Conservation (phyloP, 1,139 yeast genomes). For the Lodderomyces margitis region DNA sequence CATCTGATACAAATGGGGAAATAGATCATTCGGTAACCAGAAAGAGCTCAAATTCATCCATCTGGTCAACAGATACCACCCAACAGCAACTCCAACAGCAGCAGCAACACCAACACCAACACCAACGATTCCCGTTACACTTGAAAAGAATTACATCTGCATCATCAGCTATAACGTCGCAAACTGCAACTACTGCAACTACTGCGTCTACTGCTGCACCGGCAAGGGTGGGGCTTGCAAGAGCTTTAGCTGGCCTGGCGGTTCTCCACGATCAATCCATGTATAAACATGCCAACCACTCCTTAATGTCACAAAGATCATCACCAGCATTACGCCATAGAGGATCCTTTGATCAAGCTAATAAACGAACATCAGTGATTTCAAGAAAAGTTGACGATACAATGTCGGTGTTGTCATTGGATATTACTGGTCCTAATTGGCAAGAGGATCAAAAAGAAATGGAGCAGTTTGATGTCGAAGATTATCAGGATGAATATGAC, state of each 20-base stretch:
- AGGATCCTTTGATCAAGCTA: slow-evolving; percentile 31
- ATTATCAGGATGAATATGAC: slow-evolving; percentile 54
- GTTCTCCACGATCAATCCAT: slow-evolving; percentile 7
- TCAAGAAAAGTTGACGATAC: slow-evolving; percentile 34
- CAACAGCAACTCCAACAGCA: not conserved
- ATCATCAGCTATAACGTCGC: slow-evolving; percentile 31
- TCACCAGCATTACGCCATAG: slow-evolving; percentile 24
- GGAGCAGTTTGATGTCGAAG: slow-evolving; percentile 36
- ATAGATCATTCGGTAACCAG: slow-evolving; percentile 21
- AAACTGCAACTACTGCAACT: slow-evolving; percentile 28
- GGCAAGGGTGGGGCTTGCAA: slow-evolving; percentile 40
- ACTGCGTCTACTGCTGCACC: slow-evolving; percentile 13
- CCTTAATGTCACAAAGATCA: slow-evolving; percentile 21
- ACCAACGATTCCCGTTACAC: slow-evolving; percentile 26
- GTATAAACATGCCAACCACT: slow-evolving; percentile 24
- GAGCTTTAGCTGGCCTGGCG: slow-evolving; percentile 30
- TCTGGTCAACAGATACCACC: slow-evolving; percentile 41
- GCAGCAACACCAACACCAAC: not conserved
- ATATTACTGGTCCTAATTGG: slow-evolving; percentile 26
- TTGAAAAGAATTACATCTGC: slow-evolving; percentile 34
- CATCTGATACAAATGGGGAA: not conserved
- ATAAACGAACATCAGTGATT: slow-evolving; percentile 35
- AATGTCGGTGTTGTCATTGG: slow-evolving; percentile 38
- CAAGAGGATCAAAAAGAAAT: slow-evolving; percentile 19
- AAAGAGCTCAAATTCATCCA: slow-evolving; percentile 34